These are phyloP conservation scores for Ensete glaucum DNA, from an alignment of 176 grass and related monocot genomes.

Conservation along the genomic window DNA sequence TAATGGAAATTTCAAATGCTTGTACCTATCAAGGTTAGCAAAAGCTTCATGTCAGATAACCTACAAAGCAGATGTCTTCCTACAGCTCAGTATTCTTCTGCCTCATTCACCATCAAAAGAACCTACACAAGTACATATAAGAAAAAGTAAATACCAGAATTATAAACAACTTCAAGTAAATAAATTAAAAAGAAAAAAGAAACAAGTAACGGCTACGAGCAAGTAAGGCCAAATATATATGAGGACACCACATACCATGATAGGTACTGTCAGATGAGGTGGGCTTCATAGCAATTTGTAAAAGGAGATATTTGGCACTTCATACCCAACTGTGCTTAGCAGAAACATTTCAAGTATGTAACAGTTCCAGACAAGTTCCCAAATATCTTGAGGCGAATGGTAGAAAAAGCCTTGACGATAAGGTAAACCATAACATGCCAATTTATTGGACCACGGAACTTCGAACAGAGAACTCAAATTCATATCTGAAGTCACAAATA, in stretches of 20 bases:
- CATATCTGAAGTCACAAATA: background rate
- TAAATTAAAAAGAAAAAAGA: background rate
- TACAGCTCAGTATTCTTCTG: background rate
- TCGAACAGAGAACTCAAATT: background rate
- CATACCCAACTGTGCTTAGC: background rate
- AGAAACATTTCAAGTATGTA: background rate
- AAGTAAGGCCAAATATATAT: background rate
- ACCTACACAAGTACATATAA: background rate
- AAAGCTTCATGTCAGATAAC: background rate
- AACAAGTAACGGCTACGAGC: background rate
- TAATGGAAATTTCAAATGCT: background rate
- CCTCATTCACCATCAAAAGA: background rate
- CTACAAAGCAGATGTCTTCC: background rate
- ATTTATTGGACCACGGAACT: background rate
- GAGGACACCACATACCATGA: background rate
- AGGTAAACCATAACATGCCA: background rate
- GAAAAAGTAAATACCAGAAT: background rate
- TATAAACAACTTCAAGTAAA: background rate
- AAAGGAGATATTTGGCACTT: background rate
- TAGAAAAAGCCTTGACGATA: background rate
- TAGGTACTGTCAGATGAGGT: background rate
- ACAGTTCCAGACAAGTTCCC: background rate
- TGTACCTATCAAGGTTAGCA: background rate
- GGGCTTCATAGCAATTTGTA: background rate
- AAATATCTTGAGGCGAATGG: background rate